These are phyloP conservation scores for Malassezia caprae DNA, from an alignment of 1,284 basidiomycete species.

Conservation along the genomic window DNA sequence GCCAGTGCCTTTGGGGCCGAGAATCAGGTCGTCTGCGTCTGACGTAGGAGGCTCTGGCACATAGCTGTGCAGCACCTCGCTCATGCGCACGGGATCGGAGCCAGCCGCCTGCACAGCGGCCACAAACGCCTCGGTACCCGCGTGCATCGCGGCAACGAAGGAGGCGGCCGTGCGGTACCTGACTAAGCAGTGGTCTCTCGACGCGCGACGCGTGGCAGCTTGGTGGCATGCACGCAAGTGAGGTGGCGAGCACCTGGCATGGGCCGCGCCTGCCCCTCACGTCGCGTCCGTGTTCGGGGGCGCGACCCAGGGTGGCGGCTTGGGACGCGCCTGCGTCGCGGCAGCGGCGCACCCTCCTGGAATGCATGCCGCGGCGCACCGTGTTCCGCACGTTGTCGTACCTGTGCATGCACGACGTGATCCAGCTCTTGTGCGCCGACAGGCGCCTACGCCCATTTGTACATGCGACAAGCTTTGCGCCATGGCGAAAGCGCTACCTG, in stretches of 20 bases:
- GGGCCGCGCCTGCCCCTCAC: conserved; percentile 1
- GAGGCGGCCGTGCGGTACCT: not conserved
- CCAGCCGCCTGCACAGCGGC: not conserved
- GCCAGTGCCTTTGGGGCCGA: conserved; percentile 4
- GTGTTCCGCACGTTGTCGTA: conserved; percentile 28
- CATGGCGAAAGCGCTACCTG: conserved; percentile 29
- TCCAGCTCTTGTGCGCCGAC: conserved; percentile 25
- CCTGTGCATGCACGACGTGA: conserved; percentile 25
- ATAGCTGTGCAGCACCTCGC: not conserved
- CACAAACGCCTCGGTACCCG: conserved; percentile 1
- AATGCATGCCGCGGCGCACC: conserved; percentile 32
- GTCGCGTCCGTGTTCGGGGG: not conserved
- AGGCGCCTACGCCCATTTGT: conserved; percentile 27
- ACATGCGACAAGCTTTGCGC: conserved; percentile 23
- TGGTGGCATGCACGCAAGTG: not conserved
- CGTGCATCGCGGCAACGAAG: not conserved
- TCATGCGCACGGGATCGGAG: not conserved
- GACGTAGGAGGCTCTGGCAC: not conserved
- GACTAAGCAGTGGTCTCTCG: not conserved
- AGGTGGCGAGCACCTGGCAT: not conserved
- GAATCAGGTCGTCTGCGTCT: not conserved
- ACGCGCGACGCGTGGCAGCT: not conserved
- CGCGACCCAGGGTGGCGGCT: not conserved
- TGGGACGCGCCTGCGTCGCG: not conserved
- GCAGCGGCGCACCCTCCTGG: conserved; percentile 29